phyloP scores from a whole-genome alignment of 768 basidiomycete genomes.

The Mycena alexandri region DNA sequence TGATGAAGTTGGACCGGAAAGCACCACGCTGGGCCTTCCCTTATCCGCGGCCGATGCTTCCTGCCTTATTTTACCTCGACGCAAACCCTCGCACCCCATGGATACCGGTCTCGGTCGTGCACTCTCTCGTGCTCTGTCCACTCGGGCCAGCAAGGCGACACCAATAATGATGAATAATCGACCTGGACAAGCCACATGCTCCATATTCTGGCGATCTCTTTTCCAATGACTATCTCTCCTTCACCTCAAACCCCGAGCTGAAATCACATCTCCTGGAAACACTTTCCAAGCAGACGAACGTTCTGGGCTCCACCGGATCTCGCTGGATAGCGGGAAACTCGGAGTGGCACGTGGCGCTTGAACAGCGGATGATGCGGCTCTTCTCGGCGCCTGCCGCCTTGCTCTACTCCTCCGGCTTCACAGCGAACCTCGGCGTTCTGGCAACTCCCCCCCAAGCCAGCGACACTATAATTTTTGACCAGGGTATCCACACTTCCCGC shows the following conservation, averaged over 20 bases:
- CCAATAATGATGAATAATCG: too few species aligned
- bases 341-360: constrained; percentile 54
- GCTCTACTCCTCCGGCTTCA: constrained; percentile 66
- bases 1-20: too few species aligned
- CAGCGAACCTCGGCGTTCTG: constrained; percentile 66
- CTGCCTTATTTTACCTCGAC: too few species aligned
- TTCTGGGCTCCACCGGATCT: constrained; percentile 65
- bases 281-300: constrained; percentile 35
- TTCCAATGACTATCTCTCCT: constrained; percentile 66
- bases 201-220: too few species aligned
- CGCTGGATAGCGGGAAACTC: constrained; percentile 59
- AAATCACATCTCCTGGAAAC: constrained; percentile 49
- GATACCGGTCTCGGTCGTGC: too few species aligned
- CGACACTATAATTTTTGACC: constrained; percentile 67
- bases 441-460: constrained; percentile 54
- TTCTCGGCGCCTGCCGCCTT: constrained; percentile 58
- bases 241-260: constrained; percentile 51
- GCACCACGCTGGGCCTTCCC: too few species aligned
- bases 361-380: constrained; percentile 52
- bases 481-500: constrained; percentile 63
- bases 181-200: too few species aligned
- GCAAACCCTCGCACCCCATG: too few species aligned
- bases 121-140: too few species aligned
- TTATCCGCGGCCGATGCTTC: too few species aligned
- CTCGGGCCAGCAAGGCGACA: too few species aligned